Evolutionary conservation across 768 basidiomycete species (phyloP).

Genomic region (Mycena galopus): DNA sequence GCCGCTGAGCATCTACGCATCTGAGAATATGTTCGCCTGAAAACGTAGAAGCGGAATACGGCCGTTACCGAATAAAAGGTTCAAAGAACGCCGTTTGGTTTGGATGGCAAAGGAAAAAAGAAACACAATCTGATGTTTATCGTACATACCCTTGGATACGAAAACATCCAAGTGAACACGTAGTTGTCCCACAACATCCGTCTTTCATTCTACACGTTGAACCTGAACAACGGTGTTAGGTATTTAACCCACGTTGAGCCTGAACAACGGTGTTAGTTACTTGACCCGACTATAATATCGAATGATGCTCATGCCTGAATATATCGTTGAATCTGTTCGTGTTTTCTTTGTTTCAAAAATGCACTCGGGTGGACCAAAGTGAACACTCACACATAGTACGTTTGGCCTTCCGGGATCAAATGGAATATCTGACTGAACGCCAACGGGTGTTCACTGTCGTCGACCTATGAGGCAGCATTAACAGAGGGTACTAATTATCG

Average conservation of each 20-base stretch:
- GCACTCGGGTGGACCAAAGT: not conserved
- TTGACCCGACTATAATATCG: no score
- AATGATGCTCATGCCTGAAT: not conserved
- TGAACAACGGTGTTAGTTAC: constrained; percentile 96
- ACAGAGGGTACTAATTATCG: not conserved
- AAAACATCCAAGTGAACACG: not conserved
- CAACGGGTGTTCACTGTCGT: constrained; percentile 83
- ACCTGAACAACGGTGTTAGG: constrained; percentile 90
- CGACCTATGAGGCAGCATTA: constrained; percentile 66
- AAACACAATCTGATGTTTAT: not conserved
- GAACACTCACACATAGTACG: constrained; percentile 86
- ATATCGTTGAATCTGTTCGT: not conserved
- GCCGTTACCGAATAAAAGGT: not conserved
- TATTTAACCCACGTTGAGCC: constrained; percentile 75
- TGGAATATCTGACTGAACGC: constrained; percentile 96
- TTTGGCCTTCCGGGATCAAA: constrained; percentile 78
- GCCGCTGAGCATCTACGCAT: no score
- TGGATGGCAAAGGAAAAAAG: not conserved
- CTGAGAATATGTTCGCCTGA: not conserved
- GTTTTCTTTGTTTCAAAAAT: constrained; percentile 7
- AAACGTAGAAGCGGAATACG: not conserved
- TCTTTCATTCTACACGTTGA: constrained; percentile 70
- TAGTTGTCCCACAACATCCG: not conserved
- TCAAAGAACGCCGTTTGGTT: not conserved
- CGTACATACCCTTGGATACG: constrained; percentile 3